Base-by-base conservation (phyloP, 1,139 yeast genomes). In the Scheffersomyces segobiensis region DNA sequence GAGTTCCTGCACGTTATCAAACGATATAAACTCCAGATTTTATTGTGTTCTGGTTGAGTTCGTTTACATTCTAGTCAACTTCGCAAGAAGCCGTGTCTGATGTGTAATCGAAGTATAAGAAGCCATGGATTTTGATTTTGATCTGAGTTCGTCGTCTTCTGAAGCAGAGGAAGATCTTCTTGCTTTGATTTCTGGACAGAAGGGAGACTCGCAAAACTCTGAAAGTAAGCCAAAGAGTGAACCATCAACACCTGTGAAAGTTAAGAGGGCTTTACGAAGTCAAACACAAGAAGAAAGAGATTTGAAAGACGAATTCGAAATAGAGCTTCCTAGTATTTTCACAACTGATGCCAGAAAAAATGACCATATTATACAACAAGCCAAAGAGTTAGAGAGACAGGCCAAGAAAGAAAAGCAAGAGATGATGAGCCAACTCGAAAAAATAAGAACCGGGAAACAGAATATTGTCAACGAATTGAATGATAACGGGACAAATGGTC, bases 401-500 rank as follows among this genome's bases (percentile, higher is more conserved):
- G 24, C 24, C 10, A 14, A 17, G 10, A 17, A 48, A 48, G 50
- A 48, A 48, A 17, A 48, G 26, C 26, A 20, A 21, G 24, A 20
- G 24, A 20, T 48, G 50, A 20, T 20, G n/a, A 20, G 12, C 5
- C 65, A 67, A 54, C 65, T 63, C 52, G 57, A 57, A 20, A 56
- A 61, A 32, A 57, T 67, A 56, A 60, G 59, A 54, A 24, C 26
- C 19, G 54, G 56, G 14, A 65, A 64, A 53, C 52, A 54, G 3
- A 53, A 57, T 46, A 51, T 75, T 14, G 21, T 70, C 32, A 55
- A 47, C 1, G 79, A 74, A 60, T 65, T 76, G 58, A 69, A 67
- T 58, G 75, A 73, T 56, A 72, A 73, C 58, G 79, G 79, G 12
- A 61, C 73, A 3, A 42, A 26, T 12, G 59, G 59, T 3, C 53